These are phyloP conservation scores for Fusarium abutilonis DNA, from an alignment of 2,329 filamentous ascomycete genomes.

Conservation along the genomic window DNA sequence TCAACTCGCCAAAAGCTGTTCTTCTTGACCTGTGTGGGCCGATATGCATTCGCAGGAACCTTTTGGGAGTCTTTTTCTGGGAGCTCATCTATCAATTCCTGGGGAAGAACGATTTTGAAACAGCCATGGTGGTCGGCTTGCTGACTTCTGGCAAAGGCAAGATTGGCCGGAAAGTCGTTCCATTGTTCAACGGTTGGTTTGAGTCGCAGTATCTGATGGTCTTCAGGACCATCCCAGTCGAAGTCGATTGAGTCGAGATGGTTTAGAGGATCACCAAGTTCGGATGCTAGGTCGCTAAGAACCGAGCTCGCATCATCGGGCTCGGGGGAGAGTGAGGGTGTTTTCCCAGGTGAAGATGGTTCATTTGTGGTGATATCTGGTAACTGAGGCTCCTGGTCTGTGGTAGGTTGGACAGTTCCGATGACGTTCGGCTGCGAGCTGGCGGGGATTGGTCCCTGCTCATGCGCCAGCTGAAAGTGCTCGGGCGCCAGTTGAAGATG, in stretches of 20 bases:
- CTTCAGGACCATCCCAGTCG: constrained; percentile 48
- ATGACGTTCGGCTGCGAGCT: constrained; percentile 31
- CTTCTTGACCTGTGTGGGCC: constrained; percentile 49
- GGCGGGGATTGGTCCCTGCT: constrained; percentile 37
- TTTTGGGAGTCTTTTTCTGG: constrained; percentile 47
- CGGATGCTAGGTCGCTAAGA: constrained; percentile 38
- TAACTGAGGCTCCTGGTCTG: constrained; percentile 6
- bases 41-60: constrained; percentile 51
- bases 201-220: constrained; percentile 48
- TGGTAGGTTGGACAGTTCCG: constrained; percentile 22
- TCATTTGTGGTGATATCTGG: constrained; percentile 3
- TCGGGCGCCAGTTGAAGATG: constrained; percentile 12
- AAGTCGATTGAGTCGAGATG: constrained; percentile 47
- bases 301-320: constrained; percentile 39
- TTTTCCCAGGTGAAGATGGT: constrained; percentile 8
- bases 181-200: constrained; percentile 51
- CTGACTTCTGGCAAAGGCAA: constrained; percentile 48
- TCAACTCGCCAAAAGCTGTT: constrained; percentile 52
- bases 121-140: constrained; percentile 50
- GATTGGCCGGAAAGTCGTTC: constrained; percentile 51
- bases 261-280: constrained; percentile 34
- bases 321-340: constrained; percentile 6
- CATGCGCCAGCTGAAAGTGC: constrained; percentile 15
- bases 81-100: constrained; percentile 46
- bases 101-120: constrained; percentile 52